Evolutionary conservation across 371 early-diverging fungal genomes (phyloP).

Genomic region (Nematocida homosporus): DNA sequence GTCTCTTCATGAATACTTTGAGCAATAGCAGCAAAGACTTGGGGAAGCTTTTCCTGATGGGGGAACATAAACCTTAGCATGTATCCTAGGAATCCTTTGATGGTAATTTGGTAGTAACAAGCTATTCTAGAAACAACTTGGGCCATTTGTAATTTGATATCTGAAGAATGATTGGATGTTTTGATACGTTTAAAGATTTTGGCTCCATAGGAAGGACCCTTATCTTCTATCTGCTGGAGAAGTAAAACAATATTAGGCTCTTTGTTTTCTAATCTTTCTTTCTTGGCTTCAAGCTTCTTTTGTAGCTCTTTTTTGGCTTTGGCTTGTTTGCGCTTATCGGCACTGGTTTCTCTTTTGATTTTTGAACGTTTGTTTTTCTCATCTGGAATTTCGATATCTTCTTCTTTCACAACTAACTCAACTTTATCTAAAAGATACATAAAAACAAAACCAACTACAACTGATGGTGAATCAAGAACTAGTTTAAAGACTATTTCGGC

Average conservation of each 20-base stretch:
- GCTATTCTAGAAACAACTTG: constrained; percentile 58
- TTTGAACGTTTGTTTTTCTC: background rate
- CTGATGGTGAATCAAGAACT: constrained; percentile 3
- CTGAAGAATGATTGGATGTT: constrained; percentile 13
- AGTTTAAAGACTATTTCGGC: constrained; percentile 33
- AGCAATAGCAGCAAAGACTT: constrained; percentile 41
- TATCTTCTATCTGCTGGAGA: constrained; percentile 40
- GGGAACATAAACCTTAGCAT: constrained; percentile 54
- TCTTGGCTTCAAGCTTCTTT: constrained; percentile 48
- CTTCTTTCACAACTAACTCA: constrained; percentile 36
- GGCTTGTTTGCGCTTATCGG: constrained; percentile 36
- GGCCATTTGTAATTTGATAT: constrained; percentile 50
- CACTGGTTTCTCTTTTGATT: constrained; percentile 52
- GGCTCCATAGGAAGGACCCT: constrained; percentile 24
- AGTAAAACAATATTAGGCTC: constrained; percentile 56
- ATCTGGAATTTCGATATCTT: constrained; percentile 45
- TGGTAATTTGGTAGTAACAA: constrained; percentile 38
- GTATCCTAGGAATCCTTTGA: constrained; percentile 59
- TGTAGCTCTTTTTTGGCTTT: constrained; percentile 47
- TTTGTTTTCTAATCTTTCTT: constrained; percentile 52
- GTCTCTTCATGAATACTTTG: constrained; percentile 41
- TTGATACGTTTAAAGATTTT: constrained; percentile 41
- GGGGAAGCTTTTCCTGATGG: constrained; percentile 48
- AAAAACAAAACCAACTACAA: constrained; percentile 40
- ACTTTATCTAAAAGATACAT: constrained; percentile 49